Base-by-base conservation (phyloP, 345 rosid genomes). In the Draba incana region DNA sequence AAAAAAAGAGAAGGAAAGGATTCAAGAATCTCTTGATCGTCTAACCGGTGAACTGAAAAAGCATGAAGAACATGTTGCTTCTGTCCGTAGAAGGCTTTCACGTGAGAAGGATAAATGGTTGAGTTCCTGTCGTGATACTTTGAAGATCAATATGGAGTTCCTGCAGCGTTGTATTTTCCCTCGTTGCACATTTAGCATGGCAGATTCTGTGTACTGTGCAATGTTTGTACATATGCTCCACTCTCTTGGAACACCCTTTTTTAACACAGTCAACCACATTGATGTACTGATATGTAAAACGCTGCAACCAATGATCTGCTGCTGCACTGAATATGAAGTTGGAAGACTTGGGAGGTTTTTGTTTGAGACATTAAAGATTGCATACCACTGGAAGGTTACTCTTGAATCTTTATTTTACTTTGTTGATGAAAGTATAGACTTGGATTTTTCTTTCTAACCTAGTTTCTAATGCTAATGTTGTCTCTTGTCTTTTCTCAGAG, bases 181-280 rank as follows among this genome's bases (percentile, higher is more conserved):
- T 13, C 98, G 99, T 31, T 95, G 99, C 78, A 95, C 96, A 64
- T 95, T 95, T 82, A 92, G 99, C 84, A 95, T 95, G 98, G 96
- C 97, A 48, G 99, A 95, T 85, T 96, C 98, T 45, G 94, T 95
- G 41, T 95, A 92, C 74, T 89, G 98, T 82, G 98, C 99, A 15
- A 88, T 88, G 96, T 95, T 95, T 83, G 99, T 95, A 31, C 92
- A 86, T 67, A 88, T 92, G 50, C 98, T 95, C 79, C 99, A 95
- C 77, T 88, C 94, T 52, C 90, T 95, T 61, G 99, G 99, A 56
- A 92, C 99, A 12, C 99, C 99, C 16, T 95, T 83, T 78, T 95
- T 95, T 75, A 95, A 95, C 81, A 95, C 99, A 5, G 99, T 95
- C 57, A 95, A 95, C 78, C 99, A 95, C 86, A 88, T 95, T 60